Evolutionary conservation across 179 eudicot genomes (phyloP).

Genomic region (Heliamphora ciliata): DNA sequence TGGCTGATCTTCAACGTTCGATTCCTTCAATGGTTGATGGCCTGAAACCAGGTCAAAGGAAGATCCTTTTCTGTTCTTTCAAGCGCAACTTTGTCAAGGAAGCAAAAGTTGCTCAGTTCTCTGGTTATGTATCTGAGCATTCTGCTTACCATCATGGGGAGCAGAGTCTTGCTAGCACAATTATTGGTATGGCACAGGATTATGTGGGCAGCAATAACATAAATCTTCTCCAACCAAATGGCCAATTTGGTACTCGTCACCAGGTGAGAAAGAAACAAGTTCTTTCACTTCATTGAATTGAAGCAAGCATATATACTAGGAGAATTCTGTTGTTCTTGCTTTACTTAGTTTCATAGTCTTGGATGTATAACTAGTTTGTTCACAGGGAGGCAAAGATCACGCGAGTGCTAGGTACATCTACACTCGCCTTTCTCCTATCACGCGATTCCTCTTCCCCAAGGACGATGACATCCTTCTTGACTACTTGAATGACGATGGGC

Average conservation of each 20-base stretch:
- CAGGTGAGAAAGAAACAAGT: conserved; percentile 30
- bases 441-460: conserved; percentile 65
- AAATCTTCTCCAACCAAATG: conserved; percentile 66
- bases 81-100: conserved; percentile 61
- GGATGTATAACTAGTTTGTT: not conserved
- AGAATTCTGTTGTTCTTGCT: not conserved
- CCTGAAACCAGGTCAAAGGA: conserved; percentile 92
- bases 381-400: conserved; percentile 92
- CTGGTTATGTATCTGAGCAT: conserved; percentile 86
- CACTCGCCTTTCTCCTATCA: conserved; percentile 54
- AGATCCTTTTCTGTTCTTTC: conserved; percentile 81
- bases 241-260: conserved; percentile 84
- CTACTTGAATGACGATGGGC: conserved; percentile 80
- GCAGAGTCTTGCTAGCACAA: conserved; percentile 67
- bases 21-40: conserved; percentile 95
- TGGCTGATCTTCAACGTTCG: conserved; percentile 90
- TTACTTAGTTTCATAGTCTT: not conserved
- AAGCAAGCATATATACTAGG: not conserved
- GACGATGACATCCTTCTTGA: conserved; percentile 70
- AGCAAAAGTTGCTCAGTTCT: conserved; percentile 71
- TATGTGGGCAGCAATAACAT: conserved; percentile 87
- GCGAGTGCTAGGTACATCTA: conserved; percentile 77
- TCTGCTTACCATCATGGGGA: conserved; percentile 93
- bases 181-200: conserved; percentile 91
- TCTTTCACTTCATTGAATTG: not conserved